Evolutionary conservation across 306 rosid species (phyloP).

Genomic region (Quercus glauca): DNA sequence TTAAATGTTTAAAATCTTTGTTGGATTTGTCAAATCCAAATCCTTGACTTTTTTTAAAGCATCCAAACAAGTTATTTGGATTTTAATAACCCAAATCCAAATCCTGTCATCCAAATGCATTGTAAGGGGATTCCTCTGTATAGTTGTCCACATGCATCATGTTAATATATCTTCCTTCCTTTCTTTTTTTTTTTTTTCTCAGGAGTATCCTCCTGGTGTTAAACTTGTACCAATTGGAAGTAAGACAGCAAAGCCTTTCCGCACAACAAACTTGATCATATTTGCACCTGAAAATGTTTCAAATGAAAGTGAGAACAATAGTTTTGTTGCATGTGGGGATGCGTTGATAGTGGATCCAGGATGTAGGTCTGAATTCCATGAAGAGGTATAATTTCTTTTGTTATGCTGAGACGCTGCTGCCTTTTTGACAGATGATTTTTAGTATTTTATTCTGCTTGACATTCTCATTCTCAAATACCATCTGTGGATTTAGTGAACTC

Average conservation of each 20-base stretch:
- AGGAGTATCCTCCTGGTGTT: constrained; percentile 88
- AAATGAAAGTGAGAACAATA: constrained; percentile 26
- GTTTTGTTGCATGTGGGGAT: constrained; percentile 64
- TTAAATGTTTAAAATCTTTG: no score
- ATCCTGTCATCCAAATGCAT: no score
- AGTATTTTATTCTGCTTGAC: background rate
- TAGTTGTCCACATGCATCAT: constrained; percentile 1
- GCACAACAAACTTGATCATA: constrained; percentile 70
- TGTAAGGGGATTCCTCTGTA: background rate
- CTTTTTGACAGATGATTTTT: background rate
- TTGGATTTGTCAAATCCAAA: no score
- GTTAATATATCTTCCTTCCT: constrained; percentile 5
- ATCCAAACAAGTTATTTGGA: no score
- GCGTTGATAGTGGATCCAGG: constrained; percentile 93
- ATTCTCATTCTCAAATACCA: background rate
- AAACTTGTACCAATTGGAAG: constrained; percentile 69
- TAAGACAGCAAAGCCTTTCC: constrained; percentile 70
- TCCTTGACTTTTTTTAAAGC: no score
- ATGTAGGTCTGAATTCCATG: constrained; percentile 63
- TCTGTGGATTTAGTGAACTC: background rate
- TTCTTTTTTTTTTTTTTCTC: constrained; percentile 16
- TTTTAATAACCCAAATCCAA: no score
- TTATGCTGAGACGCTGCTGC: background rate
- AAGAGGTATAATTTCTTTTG: constrained; percentile 51
- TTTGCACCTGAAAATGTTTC: constrained; percentile 60